A percentile compares a stretch with the other conserved stretches of the same genome.
Conservation (phyloP, 2,329 filamentous ascomycete species). For the Exophiala sp. region DNA sequence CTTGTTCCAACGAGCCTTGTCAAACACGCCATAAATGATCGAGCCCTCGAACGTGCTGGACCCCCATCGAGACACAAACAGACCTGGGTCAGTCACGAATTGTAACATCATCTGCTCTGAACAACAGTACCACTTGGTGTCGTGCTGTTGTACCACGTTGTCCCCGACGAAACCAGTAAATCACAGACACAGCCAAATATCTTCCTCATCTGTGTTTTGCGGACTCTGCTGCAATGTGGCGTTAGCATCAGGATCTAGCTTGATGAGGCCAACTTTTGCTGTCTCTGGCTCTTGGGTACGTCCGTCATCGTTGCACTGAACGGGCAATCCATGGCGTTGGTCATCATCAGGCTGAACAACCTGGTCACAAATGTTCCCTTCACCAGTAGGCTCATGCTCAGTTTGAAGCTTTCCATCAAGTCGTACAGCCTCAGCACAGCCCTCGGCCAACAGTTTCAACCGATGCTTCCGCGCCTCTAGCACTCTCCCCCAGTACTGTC, state of each 20-base stretch:
- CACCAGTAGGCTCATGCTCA: too few relatives aligned
- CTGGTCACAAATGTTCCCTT: neutral
- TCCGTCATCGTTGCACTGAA: neutral
- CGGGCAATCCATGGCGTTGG: neutral
- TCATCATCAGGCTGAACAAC: neutral
- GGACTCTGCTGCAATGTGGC: neutral
- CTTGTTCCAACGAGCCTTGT: too few relatives aligned
- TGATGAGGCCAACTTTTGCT: neutral
- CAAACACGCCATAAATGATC: too few relatives aligned
- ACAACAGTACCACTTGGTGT: neutral
- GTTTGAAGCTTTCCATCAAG: neutral
- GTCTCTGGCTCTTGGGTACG: slow-evolving; percentile 1
- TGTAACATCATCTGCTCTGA: neutral
- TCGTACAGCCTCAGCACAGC: slow-evolving; percentile 17
- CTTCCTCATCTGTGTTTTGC: slow-evolving; percentile 4
- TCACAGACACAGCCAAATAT: slow-evolving; percentile 24
- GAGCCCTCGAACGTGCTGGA: too few relatives aligned
- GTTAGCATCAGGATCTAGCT: neutral
- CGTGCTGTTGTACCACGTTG: neutral
- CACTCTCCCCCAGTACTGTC: slow-evolving; percentile 29
- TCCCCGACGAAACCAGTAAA: neutral
- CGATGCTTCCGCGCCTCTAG: slow-evolving; percentile 31
- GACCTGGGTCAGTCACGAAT: too few relatives aligned
- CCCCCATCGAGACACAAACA: too few relatives aligned
- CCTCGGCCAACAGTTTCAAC: slow-evolving; percentile 40